Base-by-base conservation (phyloP, 2,329 filamentous ascomycete species). In the Colletotrichum endophyticum region DNA sequence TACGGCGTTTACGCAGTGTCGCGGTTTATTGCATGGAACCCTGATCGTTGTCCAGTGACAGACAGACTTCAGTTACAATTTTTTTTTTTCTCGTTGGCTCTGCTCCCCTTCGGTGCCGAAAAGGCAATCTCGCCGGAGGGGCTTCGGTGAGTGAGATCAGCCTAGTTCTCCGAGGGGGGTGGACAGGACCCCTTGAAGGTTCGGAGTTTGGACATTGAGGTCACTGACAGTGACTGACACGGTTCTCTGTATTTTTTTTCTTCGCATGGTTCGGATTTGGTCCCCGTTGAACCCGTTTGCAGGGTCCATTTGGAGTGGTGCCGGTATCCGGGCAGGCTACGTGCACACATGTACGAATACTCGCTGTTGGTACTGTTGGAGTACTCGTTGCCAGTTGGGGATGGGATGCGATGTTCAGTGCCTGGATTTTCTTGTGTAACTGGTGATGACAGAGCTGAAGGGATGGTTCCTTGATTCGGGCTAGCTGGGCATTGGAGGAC, bases 81-180 rank as follows among this genome's bases (percentile, higher is more conserved):
- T 27, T 27, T 39, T 16, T 19, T 13, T 5, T 15, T 11, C n/a
- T 32, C 36, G 34, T 39, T 39, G 36, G 36, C 36, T 16, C 16
- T 49, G 16, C n/a, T 27, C 27, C 39, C 36, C 27, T 32, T 53
- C 68, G 57, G 68, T 70, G 68, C 69, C 69, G 69, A 72, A 72
- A 72, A 72, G 44, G 69, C 59, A 25, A 62, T n/a, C 30, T 36
- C 27, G 16, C 30, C 27, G 36, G n/a, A 28, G 66, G 56, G 28
- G 25, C 22, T 49, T 75, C 66, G 72, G 75, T 72, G 75, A 75
- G 34, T 67, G 49, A 66, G 59, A 75, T 67, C 66, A 66, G 72
- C 71, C 39, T 66, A 71, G 66, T 27, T 56, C 25, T n/a, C 25
- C 64, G 27, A 64, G 19, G 15, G 9, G 12, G n/a, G 36, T 34